Evolutionary conservation across 139 green algal genomes (phyloP).

Genomic region (Asterochloris sp.): DNA sequence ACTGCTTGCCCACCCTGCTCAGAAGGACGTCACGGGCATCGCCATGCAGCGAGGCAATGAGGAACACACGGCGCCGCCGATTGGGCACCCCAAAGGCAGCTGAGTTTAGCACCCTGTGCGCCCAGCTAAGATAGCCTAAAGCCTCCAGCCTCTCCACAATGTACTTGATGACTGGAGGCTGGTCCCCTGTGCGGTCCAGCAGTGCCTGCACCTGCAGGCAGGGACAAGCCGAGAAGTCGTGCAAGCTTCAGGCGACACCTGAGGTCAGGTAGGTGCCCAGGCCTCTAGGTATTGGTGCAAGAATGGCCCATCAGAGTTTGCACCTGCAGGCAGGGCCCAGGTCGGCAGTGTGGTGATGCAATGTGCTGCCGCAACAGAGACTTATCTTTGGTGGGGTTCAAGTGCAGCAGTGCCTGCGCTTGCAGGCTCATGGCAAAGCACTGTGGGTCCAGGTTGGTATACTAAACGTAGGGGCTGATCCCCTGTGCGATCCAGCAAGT

Average conservation of each 20-base stretch:
- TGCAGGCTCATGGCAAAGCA: too few relatives aligned
- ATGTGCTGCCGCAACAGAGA: too few relatives aligned
- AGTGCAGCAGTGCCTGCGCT: too few relatives aligned
- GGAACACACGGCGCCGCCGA: slow-evolving; percentile 71
- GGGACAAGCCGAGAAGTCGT: neutral
- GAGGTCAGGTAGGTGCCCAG: too few relatives aligned
- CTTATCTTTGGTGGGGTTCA: too few relatives aligned
- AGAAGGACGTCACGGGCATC: slow-evolving; percentile 87
- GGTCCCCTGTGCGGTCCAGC: slow-evolving; percentile 48
- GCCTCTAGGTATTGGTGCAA: too few relatives aligned
- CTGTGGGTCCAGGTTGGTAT: too few relatives aligned
- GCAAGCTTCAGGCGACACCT: neutral
- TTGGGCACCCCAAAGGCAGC: slow-evolving; percentile 86
- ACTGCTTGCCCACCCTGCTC: neutral
- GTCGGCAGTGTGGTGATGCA: too few relatives aligned
- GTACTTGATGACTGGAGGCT: slow-evolving; percentile 33
- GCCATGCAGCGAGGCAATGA: slow-evolving; percentile 79
- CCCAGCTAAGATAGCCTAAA: slow-evolving; percentile 79
- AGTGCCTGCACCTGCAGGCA: slow-evolving; percentile 70
- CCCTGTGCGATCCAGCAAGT: too few relatives aligned
- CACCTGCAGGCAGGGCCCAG: too few relatives aligned
- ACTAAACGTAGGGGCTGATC: too few relatives aligned
- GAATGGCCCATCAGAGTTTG: too few relatives aligned
- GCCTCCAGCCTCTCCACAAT: slow-evolving; percentile 59
- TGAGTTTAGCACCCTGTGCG: slow-evolving; percentile 66